Base-by-base conservation (phyloP, 352 stramenopile species). In the Phytophthora uliginosa region DNA sequence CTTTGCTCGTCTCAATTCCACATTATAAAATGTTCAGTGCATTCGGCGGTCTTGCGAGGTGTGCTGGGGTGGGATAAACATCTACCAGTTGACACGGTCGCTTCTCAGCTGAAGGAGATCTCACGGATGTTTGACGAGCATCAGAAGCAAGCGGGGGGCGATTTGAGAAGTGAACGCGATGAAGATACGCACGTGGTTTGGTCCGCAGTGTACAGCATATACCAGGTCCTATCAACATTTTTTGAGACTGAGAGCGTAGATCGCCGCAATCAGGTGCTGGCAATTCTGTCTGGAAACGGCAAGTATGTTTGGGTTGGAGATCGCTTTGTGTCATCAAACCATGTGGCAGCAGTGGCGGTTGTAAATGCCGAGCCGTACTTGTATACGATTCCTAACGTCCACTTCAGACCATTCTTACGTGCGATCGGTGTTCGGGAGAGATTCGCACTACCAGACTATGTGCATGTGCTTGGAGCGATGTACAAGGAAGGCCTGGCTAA, bases 311-410 rank as follows among this genome's bases (percentile, higher is more conserved):
- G 85, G 86, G 81, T 91, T 63, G 82, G 84, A 31, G 78, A 85
- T 36, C 72, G 69, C 24, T 94, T 94, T 63, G 83, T 88, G 24
- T 77, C 65, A 34, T 64, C 77, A 13, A 79, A 67, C 59, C 82
- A 90, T 54, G 86, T 94, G 15, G 85, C 83, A 20, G 74, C 83
- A 28, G 78, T 71, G 12, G 76, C 77, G 33, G 61, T 76, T 40
- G 75, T 92, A 42, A 90, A 88, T 56, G 85, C 85, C 1, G 81
- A 94, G 59, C 85, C 85, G 6, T 92, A 93, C 58, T 74, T 94
- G 38, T 89, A 80, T 66, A 81, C 73, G 4, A 66, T 93, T 63
- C 83, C 85, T 7, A 89, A 73, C 67, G 86, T 90, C 15, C 83
- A 89, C 61, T 94, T 92, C 52, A 75, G 85, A 33, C 73, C 83